A percentile compares a stretch with the other conserved stretches of the same genome.
These are phyloP conservation scores for Przewalskia tangutica DNA, from an alignment of 257 asterid genomes.

Conservation along the genomic window DNA sequence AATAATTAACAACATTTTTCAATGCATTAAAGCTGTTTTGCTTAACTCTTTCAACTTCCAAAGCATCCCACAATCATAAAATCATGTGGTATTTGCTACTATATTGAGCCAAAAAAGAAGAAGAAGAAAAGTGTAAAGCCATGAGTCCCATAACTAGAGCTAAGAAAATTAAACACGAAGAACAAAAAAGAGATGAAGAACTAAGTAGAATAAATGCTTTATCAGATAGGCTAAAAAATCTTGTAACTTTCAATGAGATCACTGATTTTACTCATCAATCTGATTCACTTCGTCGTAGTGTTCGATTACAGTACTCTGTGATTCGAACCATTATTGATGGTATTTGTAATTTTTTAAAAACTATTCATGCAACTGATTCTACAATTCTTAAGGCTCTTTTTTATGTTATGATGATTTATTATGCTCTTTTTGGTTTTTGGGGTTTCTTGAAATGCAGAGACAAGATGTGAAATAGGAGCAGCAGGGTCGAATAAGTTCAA, in stretches of 20 bases:
- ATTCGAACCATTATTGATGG: neutral
- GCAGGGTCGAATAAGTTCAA: neutral
- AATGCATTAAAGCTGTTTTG: neutral
- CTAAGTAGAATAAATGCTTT: neutral
- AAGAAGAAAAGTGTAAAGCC: neutral
- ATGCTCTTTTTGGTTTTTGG: neutral
- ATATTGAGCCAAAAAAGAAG: neutral
- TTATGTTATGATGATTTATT: neutral
- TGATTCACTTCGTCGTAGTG: neutral
- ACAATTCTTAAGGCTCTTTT: neutral
- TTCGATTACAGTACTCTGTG: neutral
- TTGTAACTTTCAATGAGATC: neutral
- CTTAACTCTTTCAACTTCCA: neutral
- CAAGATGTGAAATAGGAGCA: neutral
- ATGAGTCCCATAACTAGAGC: neutral
- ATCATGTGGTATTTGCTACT: too few species aligned
- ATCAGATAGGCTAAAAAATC: neutral
- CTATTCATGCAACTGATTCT: neutral
- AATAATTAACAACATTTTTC: neutral
- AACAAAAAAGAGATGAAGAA: neutral
- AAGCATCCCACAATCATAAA: neutral
- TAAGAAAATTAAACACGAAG: neutral
- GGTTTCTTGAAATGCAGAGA: neutral
- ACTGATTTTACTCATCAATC: neutral
- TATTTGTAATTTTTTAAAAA: neutral